Percentiles rank a stretch among this genome's conserved stretches.
Evolutionary conservation across 768 basidiomycete species (phyloP).

Genomic region (Scleroderma bovista): DNA sequence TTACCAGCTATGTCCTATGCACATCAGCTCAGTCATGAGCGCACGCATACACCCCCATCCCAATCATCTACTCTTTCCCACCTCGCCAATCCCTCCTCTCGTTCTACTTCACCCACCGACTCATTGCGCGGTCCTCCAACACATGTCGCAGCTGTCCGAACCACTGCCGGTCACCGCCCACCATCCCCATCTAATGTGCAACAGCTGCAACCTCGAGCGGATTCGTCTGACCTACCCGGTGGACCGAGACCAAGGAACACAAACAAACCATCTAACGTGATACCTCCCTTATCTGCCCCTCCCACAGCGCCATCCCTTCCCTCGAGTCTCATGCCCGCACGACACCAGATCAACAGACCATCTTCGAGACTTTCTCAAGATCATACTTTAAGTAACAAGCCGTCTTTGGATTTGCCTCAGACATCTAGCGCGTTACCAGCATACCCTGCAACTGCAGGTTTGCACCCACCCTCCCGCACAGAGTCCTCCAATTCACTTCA

Average conservation of each 20-base stretch:
- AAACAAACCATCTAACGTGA: slow-evolving; percentile 43
- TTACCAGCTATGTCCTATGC: slow-evolving; percentile 13
- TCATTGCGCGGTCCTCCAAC: slow-evolving; percentile 19
- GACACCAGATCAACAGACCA: slow-evolving; percentile 16
- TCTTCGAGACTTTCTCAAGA: slow-evolving; percentile 18
- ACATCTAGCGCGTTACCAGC: slow-evolving; percentile 15
- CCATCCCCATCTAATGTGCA: slow-evolving; percentile 15
- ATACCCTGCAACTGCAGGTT: slow-evolving; percentile 4
- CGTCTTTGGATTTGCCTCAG: slow-evolving; percentile 16
- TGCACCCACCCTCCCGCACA: slow-evolving; percentile 13
- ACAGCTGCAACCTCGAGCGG: slow-evolving; percentile 14
- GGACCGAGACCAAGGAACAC: slow-evolving; percentile 31
- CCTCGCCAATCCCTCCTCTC: slow-evolving; percentile 25
- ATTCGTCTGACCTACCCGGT: slow-evolving; percentile 19
- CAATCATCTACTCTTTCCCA: slow-evolving; percentile 20
- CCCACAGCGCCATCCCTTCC: slow-evolving; percentile 13
- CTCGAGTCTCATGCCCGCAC: slow-evolving; percentile 23
- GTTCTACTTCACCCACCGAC: slow-evolving; percentile 37
- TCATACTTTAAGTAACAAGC: slow-evolving; percentile 4
- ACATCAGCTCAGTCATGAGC: slow-evolving; percentile 21
- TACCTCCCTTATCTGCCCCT: slow-evolving; percentile 29
- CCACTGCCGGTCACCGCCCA: slow-evolving; percentile 13
- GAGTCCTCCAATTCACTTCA: slow-evolving; percentile 11
- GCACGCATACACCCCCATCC: slow-evolving; percentile 15
- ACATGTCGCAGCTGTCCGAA: slow-evolving; percentile 19